phyloP scores from a whole-genome alignment of 2,329 filamentous ascomycete species.

The Pezicula carpinea region DNA sequence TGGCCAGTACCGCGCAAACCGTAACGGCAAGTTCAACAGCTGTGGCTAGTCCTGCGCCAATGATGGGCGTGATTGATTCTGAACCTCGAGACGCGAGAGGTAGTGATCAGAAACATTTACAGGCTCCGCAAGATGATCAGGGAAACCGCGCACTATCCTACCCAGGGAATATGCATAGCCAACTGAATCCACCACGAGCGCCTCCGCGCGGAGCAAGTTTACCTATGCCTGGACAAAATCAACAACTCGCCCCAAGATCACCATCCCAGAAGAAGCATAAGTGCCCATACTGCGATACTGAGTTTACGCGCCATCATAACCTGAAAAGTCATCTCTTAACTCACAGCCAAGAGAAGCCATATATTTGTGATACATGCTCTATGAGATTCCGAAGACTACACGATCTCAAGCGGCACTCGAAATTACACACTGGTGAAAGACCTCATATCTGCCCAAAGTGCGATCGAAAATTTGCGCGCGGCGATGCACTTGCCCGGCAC shows the following conservation, averaged over 20 bases:
- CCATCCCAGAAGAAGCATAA: conserved; percentile 86
- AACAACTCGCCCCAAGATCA: conserved; percentile 55
- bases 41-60: conserved; percentile 25
- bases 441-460: conserved; percentile 94
- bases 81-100: conserved; percentile 20
- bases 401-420: conserved; percentile 92
- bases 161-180: conserved; percentile 25
- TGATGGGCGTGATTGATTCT: conserved; percentile 19
- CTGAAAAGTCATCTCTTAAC: conserved; percentile 96
- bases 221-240: conserved; percentile 44
- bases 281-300: conserved; percentile 92
- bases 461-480: conserved; percentile 88
- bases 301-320: conserved; percentile 96
- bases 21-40: conserved; percentile 27
- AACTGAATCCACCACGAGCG: conserved; percentile 19
- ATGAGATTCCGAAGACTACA: conserved; percentile 90
- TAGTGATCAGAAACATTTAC: conserved; percentile 13
- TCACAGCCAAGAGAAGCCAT: conserved; percentile 97
- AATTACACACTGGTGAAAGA: conserved; percentile 93
- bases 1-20: conserved; percentile 26
- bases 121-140: conserved; percentile 20
- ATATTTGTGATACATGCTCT: conserved; percentile 87
- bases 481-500: conserved; percentile 89
- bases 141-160: conserved; percentile 25
- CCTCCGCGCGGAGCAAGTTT: conserved; percentile 50